Percentiles rank a stretch among this genome's conserved stretches.
Conservation (phyloP, 192 early-diverging fungal genomes). For the Phlyctochytrium bullatum region DNA sequence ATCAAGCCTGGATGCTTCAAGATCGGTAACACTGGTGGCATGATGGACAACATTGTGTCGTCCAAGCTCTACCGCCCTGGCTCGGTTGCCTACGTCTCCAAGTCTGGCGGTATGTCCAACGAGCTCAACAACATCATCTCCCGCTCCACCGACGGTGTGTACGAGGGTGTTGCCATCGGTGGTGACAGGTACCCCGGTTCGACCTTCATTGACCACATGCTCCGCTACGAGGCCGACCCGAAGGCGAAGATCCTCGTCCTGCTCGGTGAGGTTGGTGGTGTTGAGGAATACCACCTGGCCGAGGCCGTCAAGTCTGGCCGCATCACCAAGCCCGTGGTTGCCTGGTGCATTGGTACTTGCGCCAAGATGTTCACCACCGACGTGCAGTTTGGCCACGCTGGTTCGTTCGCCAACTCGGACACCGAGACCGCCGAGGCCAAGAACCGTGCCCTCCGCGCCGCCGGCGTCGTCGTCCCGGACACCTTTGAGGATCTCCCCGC, state of each 20-base stretch:
- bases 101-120: constrained; percentile 99
- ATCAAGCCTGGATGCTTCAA: constrained; percentile 99
- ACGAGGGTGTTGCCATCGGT: constrained; percentile 98
- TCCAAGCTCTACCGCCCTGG: constrained; percentile 97
- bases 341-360: constrained; percentile 99
- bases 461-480: constrained; percentile 89
- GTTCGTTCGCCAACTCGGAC: constrained; percentile 93
- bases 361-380: constrained; percentile 99
- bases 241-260: constrained; percentile 91
- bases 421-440: constrained; percentile 96
- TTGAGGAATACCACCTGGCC: constrained; percentile 94
- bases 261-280: constrained; percentile 96
- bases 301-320: constrained; percentile 82
- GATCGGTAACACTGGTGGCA: constrained; percentile 99
- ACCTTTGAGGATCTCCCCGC: constrained; percentile 94
- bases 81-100: constrained; percentile 97
- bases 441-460: constrained; percentile 80
- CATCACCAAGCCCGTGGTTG: constrained; percentile 98
- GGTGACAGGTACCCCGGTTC: constrained; percentile 98
- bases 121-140: constrained; percentile 99
- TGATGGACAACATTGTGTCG: constrained; percentile 99
- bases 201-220: constrained; percentile 97
- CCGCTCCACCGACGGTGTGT: constrained; percentile 93
- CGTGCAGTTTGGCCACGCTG: constrained; percentile 96
- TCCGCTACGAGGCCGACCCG: constrained; percentile 91